These are phyloP conservation scores for Chaetomidium leptoderma DNA, from an alignment of 495 filamentous ascomycete species.

Conservation along the genomic window DNA sequence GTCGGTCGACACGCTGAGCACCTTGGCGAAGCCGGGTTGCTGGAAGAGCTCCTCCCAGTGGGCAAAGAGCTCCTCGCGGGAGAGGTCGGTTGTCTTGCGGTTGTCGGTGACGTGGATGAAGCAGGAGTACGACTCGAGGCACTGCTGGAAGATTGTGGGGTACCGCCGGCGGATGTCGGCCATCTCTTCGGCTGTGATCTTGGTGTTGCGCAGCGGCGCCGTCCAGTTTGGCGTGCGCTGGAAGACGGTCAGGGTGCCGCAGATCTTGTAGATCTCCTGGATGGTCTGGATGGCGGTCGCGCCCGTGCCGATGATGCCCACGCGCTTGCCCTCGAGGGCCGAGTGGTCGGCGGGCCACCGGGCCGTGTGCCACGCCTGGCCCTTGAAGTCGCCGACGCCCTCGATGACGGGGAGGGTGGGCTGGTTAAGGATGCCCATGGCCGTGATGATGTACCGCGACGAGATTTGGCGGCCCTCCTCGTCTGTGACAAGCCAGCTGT, in stretches of 20 bases:
- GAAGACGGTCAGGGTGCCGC: conserved; percentile 48
- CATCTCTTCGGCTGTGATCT: conserved; percentile 41
- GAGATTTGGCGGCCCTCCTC: conserved; percentile 29
- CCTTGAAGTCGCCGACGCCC: conserved; percentile 44
- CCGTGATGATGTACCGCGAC: conserved; percentile 34
- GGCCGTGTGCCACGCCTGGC: conserved; percentile 47
- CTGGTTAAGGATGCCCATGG: conserved; percentile 38
- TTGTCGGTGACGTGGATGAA: conserved; percentile 43
- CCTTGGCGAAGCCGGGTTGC: conserved; percentile 50
- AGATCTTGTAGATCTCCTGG: conserved; percentile 43
- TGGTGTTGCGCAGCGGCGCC: conserved; percentile 47
- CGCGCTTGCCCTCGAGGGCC: conserved; percentile 43
- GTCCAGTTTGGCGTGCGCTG: conserved; percentile 50
- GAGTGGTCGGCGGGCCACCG: conserved; percentile 49
- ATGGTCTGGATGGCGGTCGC: conserved; percentile 51
- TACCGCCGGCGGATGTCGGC: conserved; percentile 39
- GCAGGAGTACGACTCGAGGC: conserved; percentile 46
- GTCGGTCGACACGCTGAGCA: conserved; percentile 51
- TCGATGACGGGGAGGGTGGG: conserved; percentile 41
- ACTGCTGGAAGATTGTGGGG: conserved; percentile 43
- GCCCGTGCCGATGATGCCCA: conserved; percentile 51
- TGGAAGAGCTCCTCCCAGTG: conserved; percentile 47
- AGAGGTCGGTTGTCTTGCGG: conserved; percentile 44
- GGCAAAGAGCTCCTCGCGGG: conserved; percentile 44
- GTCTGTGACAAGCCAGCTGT: conserved; percentile 37